Percentiles rank a stretch among this genome's conserved stretches.
These are phyloP conservation scores for barley (Hordeum vulgare) DNA, from an alignment of 176 grass and related monocot species.

Conservation along the genomic window MorexV3_pseudomolecules_assembly NC_058518.1:476190945-476191444, in stretches of 20 bases:
- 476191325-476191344: constrained; percentile 28
- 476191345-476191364: constrained; percentile 14
- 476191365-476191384: background rate
- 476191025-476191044: background rate
- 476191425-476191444: constrained; percentile 25
- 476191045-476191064: background rate
- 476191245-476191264: constrained; percentile 59
- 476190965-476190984: constrained; percentile 42
- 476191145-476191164: constrained; percentile 23
- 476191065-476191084: background rate
- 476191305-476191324: background rate
- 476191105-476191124: background rate
- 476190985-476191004: constrained; percentile 2
- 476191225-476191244: constrained; percentile 86
- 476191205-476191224: constrained; percentile 41
- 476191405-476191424: constrained; percentile 35
- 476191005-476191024: constrained; percentile 34
- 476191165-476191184: constrained; percentile 34
- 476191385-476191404: constrained; percentile 49
- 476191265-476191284: constrained; percentile 35
- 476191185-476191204: constrained; percentile 35
- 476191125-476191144: constrained; percentile 2
- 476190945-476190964: constrained; percentile 65
- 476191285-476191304: constrained; percentile 11
- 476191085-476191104: background rate